Base-by-base conservation (phyloP, 352 stramenopile species). In the Aphanomyces astaci region DNA sequence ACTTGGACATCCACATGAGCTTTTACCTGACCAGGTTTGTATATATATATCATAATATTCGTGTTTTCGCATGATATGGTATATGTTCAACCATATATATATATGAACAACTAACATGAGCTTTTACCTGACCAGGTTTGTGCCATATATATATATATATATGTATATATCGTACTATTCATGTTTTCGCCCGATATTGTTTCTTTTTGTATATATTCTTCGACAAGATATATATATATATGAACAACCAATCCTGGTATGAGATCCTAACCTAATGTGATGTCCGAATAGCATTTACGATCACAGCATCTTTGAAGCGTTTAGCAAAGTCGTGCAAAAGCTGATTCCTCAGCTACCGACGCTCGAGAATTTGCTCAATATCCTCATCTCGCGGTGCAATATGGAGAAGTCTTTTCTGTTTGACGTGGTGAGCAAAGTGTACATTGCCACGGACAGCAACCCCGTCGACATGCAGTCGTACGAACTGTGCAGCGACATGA, bases 351-450 rank as follows among this genome's bases (percentile, higher is more conserved):
- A 98, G 71, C 74, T 98, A 19, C 92, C 93, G 31, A 98, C 94
- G n/a, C 82, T 99, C 24, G 96, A 99, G 71, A 98, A 98, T 69
- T 77, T 99, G 56, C 87, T 99, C 52, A 99, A 99, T 82, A 97
- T 98, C 32, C 83, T 99, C 71, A 97, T 96, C 56, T 92, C 86
- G 75, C 98, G 88, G 59, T 99, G 96, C 81, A 98, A 96, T 71
- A 98, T 99, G 92, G 96, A 99, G 71, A 99, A 99, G 75, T 97
- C 94, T 36, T 99, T 99, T 71, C 72, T 99, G 39, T 98, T 98
- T 71, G 96, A 99, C 76, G 96, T 99, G 11, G 93, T 98, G n/a
- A 98, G 88, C 79, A 98, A 99, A 74, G 82, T 99, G 31, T 99
- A 99, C 79, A 98, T 99, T 68, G 94, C 91, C 24, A 99, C 96